Evolutionary conservation across 2,329 filamentous ascomycete species (phyloP).

Genomic region (Apiospora sp.): DNA sequence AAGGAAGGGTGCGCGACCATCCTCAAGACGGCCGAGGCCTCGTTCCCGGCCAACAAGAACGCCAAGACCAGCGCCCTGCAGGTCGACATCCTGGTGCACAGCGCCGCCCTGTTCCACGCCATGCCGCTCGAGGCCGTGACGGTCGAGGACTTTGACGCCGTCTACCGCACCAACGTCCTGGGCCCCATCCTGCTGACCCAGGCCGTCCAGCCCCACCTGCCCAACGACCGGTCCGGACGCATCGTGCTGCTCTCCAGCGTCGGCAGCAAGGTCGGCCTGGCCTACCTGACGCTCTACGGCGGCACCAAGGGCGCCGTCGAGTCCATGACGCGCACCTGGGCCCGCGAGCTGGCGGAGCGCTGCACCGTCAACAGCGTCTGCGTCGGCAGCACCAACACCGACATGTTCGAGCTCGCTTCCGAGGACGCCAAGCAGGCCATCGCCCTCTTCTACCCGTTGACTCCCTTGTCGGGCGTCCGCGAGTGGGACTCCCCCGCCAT

Average conservation of each 20-base stretch:
- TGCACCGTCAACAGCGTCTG: slow-evolving; percentile 70
- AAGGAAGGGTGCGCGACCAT: slow-evolving; percentile 62
- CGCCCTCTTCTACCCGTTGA: slow-evolving; percentile 46
- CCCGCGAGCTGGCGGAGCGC: slow-evolving; percentile 64
- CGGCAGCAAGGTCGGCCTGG: slow-evolving; percentile 58
- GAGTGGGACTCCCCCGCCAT: slow-evolving; percentile 41
- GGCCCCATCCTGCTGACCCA: slow-evolving; percentile 62
- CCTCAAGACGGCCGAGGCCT: slow-evolving; percentile 57
- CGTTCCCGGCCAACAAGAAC: slow-evolving; percentile 41
- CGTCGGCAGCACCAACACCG: slow-evolving; percentile 54
- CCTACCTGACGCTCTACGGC: slow-evolving; percentile 58
- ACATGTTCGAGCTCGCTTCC: slow-evolving; percentile 62
- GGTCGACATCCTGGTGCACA: slow-evolving; percentile 65
- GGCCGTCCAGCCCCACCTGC: slow-evolving; percentile 61
- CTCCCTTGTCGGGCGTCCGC: slow-evolving; percentile 56
- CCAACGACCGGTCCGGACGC: slow-evolving; percentile 62
- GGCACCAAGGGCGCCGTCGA: slow-evolving; percentile 70
- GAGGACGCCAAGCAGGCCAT: slow-evolving; percentile 57
- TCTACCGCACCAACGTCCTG: slow-evolving; percentile 66
- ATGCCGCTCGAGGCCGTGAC: slow-evolving; percentile 54
- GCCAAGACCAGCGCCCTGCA: slow-evolving; percentile 58
- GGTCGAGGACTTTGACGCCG: slow-evolving; percentile 58
- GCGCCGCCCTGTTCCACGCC: slow-evolving; percentile 62
- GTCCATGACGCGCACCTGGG: slow-evolving; percentile 70
- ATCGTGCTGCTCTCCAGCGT: slow-evolving; percentile 65